A percentile compares a stretch with the other conserved stretches of the same genome.
phyloP scores from a whole-genome alignment of 148 eudicot genomes.

The Rhododendron mucronatum region DNA sequence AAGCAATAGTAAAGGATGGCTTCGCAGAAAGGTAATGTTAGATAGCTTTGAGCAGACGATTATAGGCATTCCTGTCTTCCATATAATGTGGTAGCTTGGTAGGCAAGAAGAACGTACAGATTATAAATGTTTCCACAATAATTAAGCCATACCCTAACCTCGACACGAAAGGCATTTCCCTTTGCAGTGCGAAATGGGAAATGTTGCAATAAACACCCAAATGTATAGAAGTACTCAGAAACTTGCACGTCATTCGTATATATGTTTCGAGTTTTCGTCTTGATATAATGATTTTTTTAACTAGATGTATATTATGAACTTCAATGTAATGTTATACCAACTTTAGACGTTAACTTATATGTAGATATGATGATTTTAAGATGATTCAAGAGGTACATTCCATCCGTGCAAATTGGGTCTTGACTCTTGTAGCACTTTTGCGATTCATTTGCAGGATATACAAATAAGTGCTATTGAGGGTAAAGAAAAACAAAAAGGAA shows the following conservation, averaged over 20 bases:
- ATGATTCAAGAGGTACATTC: background rate
- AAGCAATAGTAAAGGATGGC: background rate
- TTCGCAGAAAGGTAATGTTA: background rate
- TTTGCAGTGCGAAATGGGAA: background rate
- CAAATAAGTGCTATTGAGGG: background rate
- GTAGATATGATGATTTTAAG: background rate
- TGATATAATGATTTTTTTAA: background rate
- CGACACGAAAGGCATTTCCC: background rate
- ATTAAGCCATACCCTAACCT: background rate
- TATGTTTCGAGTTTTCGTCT: background rate
- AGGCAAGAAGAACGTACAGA: background rate
- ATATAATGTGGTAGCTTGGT: background rate
- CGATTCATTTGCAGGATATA: background rate
- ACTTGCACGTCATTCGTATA: background rate
- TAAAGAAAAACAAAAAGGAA: background rate
- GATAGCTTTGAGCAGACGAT: background rate
- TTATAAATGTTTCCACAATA: background rate
- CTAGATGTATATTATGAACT: background rate
- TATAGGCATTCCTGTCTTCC: background rate
- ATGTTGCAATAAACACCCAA: background rate
- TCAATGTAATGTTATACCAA: background rate
- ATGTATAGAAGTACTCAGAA: too few species aligned
- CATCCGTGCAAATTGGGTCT: background rate
- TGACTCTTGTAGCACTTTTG: too few species aligned
- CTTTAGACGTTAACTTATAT: too few species aligned